phyloP scores from a whole-genome alignment of 2,329 filamentous ascomycete species.

The Mycogone perniciosa region DNA sequence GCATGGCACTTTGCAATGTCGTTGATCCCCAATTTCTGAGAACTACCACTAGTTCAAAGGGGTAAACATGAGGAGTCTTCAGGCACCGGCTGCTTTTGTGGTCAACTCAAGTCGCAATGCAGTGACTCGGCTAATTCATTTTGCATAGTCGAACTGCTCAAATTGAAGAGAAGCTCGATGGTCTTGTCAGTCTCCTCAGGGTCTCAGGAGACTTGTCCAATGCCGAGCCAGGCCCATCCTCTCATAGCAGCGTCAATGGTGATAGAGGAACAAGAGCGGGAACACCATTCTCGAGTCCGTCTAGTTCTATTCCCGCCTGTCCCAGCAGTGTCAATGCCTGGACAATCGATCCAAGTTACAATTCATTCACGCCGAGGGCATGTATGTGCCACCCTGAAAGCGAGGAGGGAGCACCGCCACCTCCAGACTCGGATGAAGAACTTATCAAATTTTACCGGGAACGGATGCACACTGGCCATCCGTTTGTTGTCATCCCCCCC shows the following conservation, averaged over 20 bases:
- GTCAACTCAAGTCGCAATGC: too few relatives aligned
- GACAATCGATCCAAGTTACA: constrained; percentile 37
- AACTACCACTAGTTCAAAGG: background rate
- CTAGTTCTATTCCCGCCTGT: constrained; percentile 13
- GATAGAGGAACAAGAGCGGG: constrained; percentile 3
- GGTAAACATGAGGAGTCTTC: too few relatives aligned
- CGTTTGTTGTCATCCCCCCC: constrained; percentile 40
- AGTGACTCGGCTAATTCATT: background rate
- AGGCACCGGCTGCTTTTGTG: too few relatives aligned
- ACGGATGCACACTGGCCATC: constrained; percentile 37
- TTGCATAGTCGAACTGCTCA: constrained; percentile 39
- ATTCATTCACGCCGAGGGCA: constrained; percentile 37
- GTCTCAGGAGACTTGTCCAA: constrained; percentile 33
- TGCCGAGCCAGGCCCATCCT: constrained; percentile 1
- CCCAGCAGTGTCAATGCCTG: constrained; percentile 18
- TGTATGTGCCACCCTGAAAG: constrained; percentile 42
- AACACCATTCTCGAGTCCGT: constrained; percentile 15
- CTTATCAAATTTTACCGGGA: constrained; percentile 40
- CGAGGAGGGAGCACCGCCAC: constrained; percentile 30
- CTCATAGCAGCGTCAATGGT: constrained; percentile 1
- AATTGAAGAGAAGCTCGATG: constrained; percentile 44
- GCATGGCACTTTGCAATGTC: background rate
- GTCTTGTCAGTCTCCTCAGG: constrained; percentile 41
- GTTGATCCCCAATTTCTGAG: background rate
- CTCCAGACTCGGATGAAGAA: constrained; percentile 39